Evolutionary conservation across 139 green algal species (phyloP), one percentile per base, ranked within the genome.

Genomic region (Mesostigma viride): DNA sequence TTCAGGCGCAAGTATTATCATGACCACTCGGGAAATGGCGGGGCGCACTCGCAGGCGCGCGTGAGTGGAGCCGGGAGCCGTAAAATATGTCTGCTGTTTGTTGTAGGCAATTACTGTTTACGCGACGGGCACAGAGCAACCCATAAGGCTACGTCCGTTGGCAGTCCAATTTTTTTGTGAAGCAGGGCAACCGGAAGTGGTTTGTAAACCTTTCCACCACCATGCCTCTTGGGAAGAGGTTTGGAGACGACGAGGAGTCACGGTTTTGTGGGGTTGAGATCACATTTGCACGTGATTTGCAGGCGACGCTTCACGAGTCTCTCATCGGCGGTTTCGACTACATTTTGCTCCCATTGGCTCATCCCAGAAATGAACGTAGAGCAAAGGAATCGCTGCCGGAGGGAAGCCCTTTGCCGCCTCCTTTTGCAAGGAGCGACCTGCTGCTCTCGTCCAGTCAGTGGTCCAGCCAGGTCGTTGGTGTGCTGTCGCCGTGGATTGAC

Each of bases 311-410:
- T 44, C 60, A 88, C 70, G 83, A 73, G 31, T 48, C 77, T 5
- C 62, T 88, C 26, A 32, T 76, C 0, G 82, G 80, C 36, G 91
- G 90, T 1, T 96, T 96, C 63, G 91, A 97, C 71, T 97, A 96
- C 74, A 45, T 95, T 0, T 69, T 94, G 4, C 71, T 80, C 2
- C 88, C 89, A 0, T 75, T 97, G 30, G 28, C 14, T 64, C 14
- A 11, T 11, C 17, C 11, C 28, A 11, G 17, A 64, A 11, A 36
- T 64, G 27, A 64, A 14, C 14, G 56, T 64, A 17, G 14, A 64
- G 14, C 14, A 11, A 64, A 17, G 27, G 14, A 36, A 11, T 22
- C 56, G 14, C 45, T 30, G 74, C 46, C 17, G n/a, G 22, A 58
- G 64, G 26, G 3, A 40, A 59, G 64, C 33, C 58, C 2, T 14